A percentile compares a stretch with the other conserved stretches of the same genome.
These are phyloP conservation scores for Tetrahymena thermophila DNA, from an alignment of 73 alveolate genomes.

Conservation along the genomic window DNA sequence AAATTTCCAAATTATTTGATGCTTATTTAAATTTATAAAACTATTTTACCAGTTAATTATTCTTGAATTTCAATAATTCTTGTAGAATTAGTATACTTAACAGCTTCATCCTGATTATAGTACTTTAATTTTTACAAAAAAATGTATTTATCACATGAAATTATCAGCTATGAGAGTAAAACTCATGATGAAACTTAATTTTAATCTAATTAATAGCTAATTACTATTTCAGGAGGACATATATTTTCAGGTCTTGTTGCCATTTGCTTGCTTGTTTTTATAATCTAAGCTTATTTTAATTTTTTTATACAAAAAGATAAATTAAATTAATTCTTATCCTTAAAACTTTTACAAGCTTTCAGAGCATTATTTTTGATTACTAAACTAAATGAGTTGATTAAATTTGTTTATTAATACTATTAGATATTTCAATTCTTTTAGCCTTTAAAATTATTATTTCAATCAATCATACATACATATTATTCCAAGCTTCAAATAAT, in stretches of 20 bases:
- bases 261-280: not conserved
- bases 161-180: not conserved
- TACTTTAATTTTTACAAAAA: not conserved
- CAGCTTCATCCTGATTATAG: conserved; percentile 38
- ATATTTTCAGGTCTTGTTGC: not conserved
- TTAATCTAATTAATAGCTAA: not conserved
- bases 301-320: not conserved
- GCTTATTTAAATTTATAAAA: not conserved
- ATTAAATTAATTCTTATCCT: not conserved
- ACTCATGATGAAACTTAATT: not conserved
- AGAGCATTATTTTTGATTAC: not conserved
- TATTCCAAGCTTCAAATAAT: too few relatives aligned
- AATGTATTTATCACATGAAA: not conserved
- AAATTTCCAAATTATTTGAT: too few relatives aligned
- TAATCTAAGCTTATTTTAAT: not conserved
- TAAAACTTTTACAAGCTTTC: not conserved
- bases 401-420: not conserved
- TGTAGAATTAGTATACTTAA: conserved; percentile 36
- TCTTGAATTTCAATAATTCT: conserved; percentile 34
- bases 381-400: not conserved
- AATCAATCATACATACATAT: not conserved
- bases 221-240: not conserved
- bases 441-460: not conserved
- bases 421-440: not conserved
- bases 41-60: conserved; percentile 1